phyloP scores from a whole-genome alignment of 2,329 filamentous ascomycete species.

The Botrytis byssoidea region DNA sequence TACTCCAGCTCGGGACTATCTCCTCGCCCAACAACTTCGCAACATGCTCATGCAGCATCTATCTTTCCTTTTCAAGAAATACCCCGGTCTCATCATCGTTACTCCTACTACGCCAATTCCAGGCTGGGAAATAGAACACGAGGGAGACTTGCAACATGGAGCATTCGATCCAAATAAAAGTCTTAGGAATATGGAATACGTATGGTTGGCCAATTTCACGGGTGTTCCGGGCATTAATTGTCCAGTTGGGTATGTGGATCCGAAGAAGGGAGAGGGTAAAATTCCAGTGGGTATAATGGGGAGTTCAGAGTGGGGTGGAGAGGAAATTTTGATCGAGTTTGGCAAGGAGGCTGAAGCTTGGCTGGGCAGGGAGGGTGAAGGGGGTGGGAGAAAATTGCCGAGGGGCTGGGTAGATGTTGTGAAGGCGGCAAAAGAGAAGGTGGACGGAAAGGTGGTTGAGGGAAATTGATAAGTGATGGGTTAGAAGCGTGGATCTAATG shows the following conservation, averaged over 20 bases:
- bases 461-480: background rate
- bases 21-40: constrained; percentile 72
- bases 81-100: constrained; percentile 76
- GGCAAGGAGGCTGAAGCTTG: constrained; percentile 57
- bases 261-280: constrained; percentile 49
- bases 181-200: constrained; percentile 79
- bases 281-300: constrained; percentile 62
- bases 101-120: constrained; percentile 74
- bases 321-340: constrained; percentile 62
- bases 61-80: constrained; percentile 62
- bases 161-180: constrained; percentile 70
- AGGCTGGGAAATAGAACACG: constrained; percentile 64
- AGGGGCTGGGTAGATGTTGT: constrained; percentile 60
- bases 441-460: constrained; percentile 50
- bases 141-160: constrained; percentile 63
- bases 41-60: constrained; percentile 77
- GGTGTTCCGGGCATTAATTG: constrained; percentile 74
- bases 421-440: constrained; percentile 45
- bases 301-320: constrained; percentile 64
- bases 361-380: constrained; percentile 47
- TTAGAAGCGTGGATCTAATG: background rate
- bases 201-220: constrained; percentile 79
- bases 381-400: constrained; percentile 51
- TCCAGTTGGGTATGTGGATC: constrained; percentile 67
- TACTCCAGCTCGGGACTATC: constrained; percentile 66